Percentiles rank a stretch among this genome's conserved stretches.
Evolutionary conservation across 2,329 filamentous ascomycete species (phyloP).

Genomic region (Dryadomyces sulphureus): DNA sequence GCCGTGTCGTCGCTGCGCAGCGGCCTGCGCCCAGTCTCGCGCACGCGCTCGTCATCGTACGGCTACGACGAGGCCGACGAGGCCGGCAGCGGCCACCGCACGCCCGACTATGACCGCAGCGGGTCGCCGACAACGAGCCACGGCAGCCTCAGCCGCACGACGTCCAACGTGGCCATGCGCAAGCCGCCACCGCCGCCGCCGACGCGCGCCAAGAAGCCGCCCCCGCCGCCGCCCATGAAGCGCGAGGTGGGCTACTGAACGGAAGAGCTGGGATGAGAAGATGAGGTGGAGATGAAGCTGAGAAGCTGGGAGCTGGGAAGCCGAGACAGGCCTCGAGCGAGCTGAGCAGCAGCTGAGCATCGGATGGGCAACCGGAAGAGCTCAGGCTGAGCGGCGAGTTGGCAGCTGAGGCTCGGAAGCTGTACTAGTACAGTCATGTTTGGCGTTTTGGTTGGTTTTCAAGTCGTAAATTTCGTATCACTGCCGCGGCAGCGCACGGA

Average conservation of each 20-base stretch:
- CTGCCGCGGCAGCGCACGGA: not conserved
- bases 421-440: too few relatives aligned
- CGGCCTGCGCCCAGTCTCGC: conserved; percentile 30
- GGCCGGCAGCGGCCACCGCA: conserved; percentile 30
- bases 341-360: too few relatives aligned
- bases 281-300: too few relatives aligned
- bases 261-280: too few relatives aligned
- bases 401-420: too few relatives aligned
- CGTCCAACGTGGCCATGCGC: conserved; percentile 22
- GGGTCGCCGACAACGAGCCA: conserved; percentile 42
- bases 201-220: conserved; percentile 36
- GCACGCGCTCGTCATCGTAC: conserved; percentile 26
- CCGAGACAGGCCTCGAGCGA: too few relatives aligned
- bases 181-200: conserved; percentile 29
- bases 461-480: too few relatives aligned
- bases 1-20: conserved; percentile 19
- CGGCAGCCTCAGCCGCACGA: conserved; percentile 34
- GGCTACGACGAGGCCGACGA: conserved; percentile 27
- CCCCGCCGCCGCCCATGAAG: conserved; percentile 30
- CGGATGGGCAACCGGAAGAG: too few relatives aligned
- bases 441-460: too few relatives aligned
- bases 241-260: conserved; percentile 2
- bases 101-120: conserved; percentile 35
- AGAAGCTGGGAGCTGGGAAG: too few relatives aligned
- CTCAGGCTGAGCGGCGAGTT: too few relatives aligned